Percentiles rank a stretch among this genome's conserved stretches.
Evolutionary conservation across 148 eudicot genomes (phyloP).

Genomic region (Amaranthus palmeri): DNA sequence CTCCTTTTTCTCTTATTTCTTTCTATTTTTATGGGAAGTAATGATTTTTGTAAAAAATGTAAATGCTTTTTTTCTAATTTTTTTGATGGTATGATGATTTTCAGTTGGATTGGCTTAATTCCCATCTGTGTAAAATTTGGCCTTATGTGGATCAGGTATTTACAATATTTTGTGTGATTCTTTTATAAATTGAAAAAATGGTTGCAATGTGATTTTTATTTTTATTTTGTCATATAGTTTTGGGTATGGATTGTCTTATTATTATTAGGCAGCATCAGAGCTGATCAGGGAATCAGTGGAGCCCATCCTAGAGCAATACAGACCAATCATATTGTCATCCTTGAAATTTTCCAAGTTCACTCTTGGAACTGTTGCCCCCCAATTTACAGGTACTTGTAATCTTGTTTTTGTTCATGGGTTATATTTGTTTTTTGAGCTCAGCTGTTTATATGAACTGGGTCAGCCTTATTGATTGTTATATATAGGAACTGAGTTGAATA

Average conservation of each 20-base stretch:
- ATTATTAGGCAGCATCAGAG: constrained; percentile 87
- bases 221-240: background rate
- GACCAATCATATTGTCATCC: constrained; percentile 74
- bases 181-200: background rate
- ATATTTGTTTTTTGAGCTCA: background rate
- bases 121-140: constrained; percentile 84
- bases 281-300: constrained; percentile 82
- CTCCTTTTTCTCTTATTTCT: background rate
- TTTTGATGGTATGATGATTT: constrained; percentile 17
- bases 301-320: constrained; percentile 84
- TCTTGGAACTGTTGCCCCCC: constrained; percentile 96
- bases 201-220: constrained; percentile 1
- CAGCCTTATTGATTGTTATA: background rate
- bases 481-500: background rate
- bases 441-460: background rate
- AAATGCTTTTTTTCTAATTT: background rate
- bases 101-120: constrained; percentile 91
- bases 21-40: background rate
- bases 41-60: background rate
- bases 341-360: constrained; percentile 82
- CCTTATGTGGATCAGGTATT: constrained; percentile 74
- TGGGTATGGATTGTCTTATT: background rate
- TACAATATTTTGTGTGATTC: background rate
- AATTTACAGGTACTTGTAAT: constrained; percentile 63
- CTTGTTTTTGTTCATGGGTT: background rate